Base-by-base conservation (phyloP, 2,329 filamentous ascomycete species). In the Colletotrichum nymphaeae region DNA sequence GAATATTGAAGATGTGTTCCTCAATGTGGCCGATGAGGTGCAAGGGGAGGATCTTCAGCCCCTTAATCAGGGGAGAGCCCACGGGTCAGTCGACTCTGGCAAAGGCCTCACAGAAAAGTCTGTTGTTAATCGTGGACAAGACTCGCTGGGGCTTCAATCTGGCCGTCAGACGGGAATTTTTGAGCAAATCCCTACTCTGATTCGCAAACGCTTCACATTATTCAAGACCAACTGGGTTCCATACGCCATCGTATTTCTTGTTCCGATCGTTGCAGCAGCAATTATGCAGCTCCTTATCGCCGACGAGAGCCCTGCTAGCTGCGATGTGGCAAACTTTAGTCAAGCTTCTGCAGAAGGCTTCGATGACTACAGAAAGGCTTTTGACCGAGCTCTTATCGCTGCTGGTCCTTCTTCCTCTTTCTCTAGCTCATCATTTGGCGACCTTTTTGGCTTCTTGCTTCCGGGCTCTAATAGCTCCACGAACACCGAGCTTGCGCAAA, bases 1-100 rank as follows among this genome's bases (percentile, higher is more conserved):
- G 1, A 97, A 94, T 0, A 95, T 98, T 49, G 95, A 98, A 80
- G 95, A 98, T 76, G 95, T 98, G 0, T 98, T 98, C 81, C 84
- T 98, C 30, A 92, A 94, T 76, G 88, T 98, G 49, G 94, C 95
- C 0, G 94, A 96, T 78, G 95, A 98, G 81, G 89, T 95, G 71
- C 4, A 89, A 93, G 75, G 82, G 81, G 60, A 77, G 78, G n/a
- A 30, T 5, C 7, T 56, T 1, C 46, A 52, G 14, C 56, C 67
- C 1, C 16, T 28, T 1, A 55, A 42, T 1, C 24, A 35, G 1
- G 24, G 22, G 0, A 70, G 74, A 22, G 22, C 59, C 30, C 28
- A 63, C 37, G 57, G 32, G 42, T 64, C 58, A 12, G 55, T 58
- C 2, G 28, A 19, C 35, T 67, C 24, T 16, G 74, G 62, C 1